phyloP scores from a whole-genome alignment of 2,329 filamentous ascomycete genomes.

The Teratosphaeria zuluensis region DNA sequence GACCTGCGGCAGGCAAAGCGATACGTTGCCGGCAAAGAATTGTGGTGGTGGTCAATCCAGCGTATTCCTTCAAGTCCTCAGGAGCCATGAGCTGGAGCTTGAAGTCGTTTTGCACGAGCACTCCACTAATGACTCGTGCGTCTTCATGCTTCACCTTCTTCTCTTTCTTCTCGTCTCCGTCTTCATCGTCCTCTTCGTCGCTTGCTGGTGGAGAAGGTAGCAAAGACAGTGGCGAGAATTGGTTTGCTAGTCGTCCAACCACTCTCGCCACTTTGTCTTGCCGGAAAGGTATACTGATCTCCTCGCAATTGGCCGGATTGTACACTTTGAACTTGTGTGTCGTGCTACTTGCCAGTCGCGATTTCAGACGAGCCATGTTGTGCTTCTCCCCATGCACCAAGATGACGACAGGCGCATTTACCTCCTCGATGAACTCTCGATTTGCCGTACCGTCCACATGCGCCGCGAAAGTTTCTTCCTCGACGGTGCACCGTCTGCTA shows the following conservation, averaged over 20 bases:
- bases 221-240: constrained; percentile 57
- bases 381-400: constrained; percentile 94
- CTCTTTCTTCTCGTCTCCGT: constrained; percentile 14
- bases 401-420: constrained; percentile 85
- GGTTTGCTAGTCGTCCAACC: constrained; percentile 74
- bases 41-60: constrained; percentile 89
- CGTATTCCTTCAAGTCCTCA: constrained; percentile 90
- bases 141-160: constrained; percentile 15
- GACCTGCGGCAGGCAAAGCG: constrained; percentile 74
- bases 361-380: constrained; percentile 96
- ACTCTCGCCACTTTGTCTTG: constrained; percentile 94
- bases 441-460: constrained; percentile 96
- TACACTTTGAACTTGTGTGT: constrained; percentile 78
- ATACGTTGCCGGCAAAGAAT: constrained; percentile 88
- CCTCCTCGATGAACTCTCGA: constrained; percentile 91
- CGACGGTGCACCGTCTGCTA: constrained; percentile 80
- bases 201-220: constrained; percentile 24
- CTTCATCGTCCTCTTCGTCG: constrained; percentile 29
- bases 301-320: constrained; percentile 89
- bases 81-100: constrained; percentile 95
- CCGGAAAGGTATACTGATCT: constrained; percentile 88
- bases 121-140: constrained; percentile 62
- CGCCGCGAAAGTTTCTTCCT: constrained; percentile 91
- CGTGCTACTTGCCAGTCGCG: constrained; percentile 73
- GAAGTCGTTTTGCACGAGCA: constrained; percentile 95